Evolutionary conservation across 805 yeast genomes (phyloP).

Genomic region (Starmerella tilneyi): DNA sequence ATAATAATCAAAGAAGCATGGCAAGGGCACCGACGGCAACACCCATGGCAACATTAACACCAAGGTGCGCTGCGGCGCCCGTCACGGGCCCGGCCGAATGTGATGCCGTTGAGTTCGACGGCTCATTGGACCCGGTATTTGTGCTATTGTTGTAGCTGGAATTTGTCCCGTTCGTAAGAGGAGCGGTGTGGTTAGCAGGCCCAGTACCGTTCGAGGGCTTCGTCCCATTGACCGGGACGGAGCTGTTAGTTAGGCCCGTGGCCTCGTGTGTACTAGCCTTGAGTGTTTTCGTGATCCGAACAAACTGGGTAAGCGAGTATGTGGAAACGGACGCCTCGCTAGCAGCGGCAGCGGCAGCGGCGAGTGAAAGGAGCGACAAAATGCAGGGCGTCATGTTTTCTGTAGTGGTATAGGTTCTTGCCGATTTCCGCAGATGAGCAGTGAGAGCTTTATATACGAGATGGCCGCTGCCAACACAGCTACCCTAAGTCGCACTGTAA

Average conservation of each 20-base stretch:
- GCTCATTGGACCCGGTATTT: too few relatives aligned
- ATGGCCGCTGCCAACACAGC: too few relatives aligned
- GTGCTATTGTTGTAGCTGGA: too few relatives aligned
- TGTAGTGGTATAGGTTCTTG: too few relatives aligned
- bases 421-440: too few relatives aligned
- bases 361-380: conserved; percentile 3
- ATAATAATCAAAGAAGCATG: conserved; percentile 6
- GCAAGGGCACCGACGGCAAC: conserved; percentile 17
- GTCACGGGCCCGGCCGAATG: neutral
- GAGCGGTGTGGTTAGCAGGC: too few relatives aligned
- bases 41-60: neutral
- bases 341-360: conserved; percentile 6
- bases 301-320: conserved; percentile 6
- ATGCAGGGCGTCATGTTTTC: neutral
- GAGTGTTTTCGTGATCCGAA: conserved; percentile 13
- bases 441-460: too few relatives aligned
- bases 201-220: neutral
- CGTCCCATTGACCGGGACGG: neutral
- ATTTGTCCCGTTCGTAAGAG: too few relatives aligned
- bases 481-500: neutral
- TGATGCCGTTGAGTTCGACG: neutral
- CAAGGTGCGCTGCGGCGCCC: neutral
- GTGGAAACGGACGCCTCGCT: neutral
- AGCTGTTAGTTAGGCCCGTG: neutral
- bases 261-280: conserved; percentile 1